phyloP scores from a whole-genome alignment of 2,329 filamentous ascomycete genomes.

The Aureobasidium sp. region DNA sequence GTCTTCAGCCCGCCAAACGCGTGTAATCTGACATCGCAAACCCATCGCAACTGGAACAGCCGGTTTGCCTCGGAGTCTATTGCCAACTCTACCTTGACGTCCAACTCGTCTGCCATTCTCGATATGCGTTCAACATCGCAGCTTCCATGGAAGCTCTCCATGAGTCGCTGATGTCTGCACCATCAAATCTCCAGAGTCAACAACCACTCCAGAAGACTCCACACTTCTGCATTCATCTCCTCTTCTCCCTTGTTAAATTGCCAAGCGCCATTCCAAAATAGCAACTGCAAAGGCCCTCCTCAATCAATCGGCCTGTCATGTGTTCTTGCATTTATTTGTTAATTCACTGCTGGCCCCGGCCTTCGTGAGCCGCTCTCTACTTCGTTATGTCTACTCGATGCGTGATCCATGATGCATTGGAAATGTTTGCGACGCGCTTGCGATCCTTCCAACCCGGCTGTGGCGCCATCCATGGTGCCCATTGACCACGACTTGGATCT shows the following conservation, averaged over 20 bases:
- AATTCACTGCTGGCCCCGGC: not conserved
- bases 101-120: not conserved
- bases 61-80: not conserved
- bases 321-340: not conserved
- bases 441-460: not conserved
- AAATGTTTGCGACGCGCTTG: not conserved
- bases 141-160: not conserved
- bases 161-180: not conserved
- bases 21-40: not conserved
- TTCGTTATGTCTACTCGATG: not conserved
- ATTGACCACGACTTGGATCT: slow-evolving; percentile 7
- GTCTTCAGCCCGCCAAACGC: not conserved
- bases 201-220: not conserved
- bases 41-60: not conserved
- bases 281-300: not conserved
- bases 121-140: not conserved
- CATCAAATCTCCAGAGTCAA: not conserved
- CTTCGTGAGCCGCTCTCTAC: not conserved
- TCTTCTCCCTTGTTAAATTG: not conserved
- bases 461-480: slow-evolving; percentile 8
- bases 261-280: slow-evolving; percentile 3
- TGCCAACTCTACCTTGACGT: not conserved
- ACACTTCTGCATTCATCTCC: slow-evolving; percentile 5
- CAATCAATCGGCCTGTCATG: slow-evolving; percentile 9
- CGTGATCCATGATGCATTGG: not conserved